Conservation (phyloP, 2,329 filamentous ascomycete genomes). For the Coniochaeta ligniaria region DNA sequence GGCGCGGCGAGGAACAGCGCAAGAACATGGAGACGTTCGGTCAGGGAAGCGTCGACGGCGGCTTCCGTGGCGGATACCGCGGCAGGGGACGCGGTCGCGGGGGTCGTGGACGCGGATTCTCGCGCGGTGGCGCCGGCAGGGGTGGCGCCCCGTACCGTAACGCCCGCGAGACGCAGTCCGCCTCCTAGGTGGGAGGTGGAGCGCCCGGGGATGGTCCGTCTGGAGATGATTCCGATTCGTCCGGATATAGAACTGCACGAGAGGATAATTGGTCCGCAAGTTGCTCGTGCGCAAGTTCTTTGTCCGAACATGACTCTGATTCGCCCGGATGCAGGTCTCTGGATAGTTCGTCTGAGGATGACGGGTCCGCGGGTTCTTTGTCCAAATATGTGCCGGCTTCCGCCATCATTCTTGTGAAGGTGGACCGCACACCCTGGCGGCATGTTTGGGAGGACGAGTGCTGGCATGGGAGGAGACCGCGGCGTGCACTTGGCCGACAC, state of each 20-base stretch:
- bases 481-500: neutral
- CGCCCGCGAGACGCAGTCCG: neutral
- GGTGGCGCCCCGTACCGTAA: constrained; percentile 6
- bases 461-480: neutral
- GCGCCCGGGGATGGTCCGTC: neutral
- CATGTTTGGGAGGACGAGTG: neutral
- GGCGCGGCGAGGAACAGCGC: constrained; percentile 86
- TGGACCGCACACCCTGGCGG: neutral
- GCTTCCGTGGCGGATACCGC: constrained; percentile 62
- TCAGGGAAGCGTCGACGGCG: constrained; percentile 85
- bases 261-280: no score
- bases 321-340: neutral
- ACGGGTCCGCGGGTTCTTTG: neutral
- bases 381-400: neutral
- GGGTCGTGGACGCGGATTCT: constrained; percentile 26
- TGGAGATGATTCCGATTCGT: neutral
- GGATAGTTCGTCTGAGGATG: neutral
- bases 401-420: neutral
- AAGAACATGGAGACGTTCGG: constrained; percentile 98
- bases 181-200: neutral
- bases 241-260: no score
- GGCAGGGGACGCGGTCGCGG: constrained; percentile 64
- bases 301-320: neutral
- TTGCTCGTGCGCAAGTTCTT: no score
- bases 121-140: constrained; percentile 2